Evolutionary conservation across 106 monocot species (phyloP).

Genomic region (Apostasia shenzhenica): DNA sequence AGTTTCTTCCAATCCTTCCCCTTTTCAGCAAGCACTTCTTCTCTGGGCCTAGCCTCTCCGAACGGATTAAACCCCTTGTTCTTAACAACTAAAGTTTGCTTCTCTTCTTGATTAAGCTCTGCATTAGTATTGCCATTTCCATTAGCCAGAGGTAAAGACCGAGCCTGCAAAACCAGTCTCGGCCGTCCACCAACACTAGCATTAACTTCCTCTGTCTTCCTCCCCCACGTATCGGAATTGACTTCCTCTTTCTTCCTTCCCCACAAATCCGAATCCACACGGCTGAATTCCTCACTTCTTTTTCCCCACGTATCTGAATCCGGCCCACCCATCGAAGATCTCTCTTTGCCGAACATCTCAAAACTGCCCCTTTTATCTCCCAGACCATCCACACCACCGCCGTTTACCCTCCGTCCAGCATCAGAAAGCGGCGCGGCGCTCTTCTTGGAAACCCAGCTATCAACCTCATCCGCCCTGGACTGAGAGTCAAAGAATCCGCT

Average conservation of each 20-base stretch:
- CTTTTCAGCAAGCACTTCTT: slow-evolving; percentile 82
- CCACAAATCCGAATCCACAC: background rate
- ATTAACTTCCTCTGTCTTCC: slow-evolving; percentile 33
- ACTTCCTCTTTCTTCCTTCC: slow-evolving; percentile 24
- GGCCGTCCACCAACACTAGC: slow-evolving; percentile 39
- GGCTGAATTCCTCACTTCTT: slow-evolving; percentile 10
- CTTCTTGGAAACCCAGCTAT: slow-evolving; percentile 74
- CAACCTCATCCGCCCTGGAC: slow-evolving; percentile 62
- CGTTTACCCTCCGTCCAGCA: slow-evolving; percentile 17
- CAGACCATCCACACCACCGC: slow-evolving; percentile 27
- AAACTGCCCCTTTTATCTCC: slow-evolving; percentile 46
- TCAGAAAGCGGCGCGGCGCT: slow-evolving; percentile 10
- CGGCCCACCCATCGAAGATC: slow-evolving; percentile 15
- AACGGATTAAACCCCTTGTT: slow-evolving; percentile 57
- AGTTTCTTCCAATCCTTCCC: slow-evolving; percentile 90
- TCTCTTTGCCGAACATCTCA: slow-evolving; percentile 35
- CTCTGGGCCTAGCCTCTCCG: slow-evolving; percentile 74
- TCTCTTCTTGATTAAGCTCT: slow-evolving; percentile 1
- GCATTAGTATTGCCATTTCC: slow-evolving; percentile 11
- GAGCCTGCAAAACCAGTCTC: slow-evolving; percentile 68
- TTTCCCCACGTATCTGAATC: slow-evolving; percentile 51
- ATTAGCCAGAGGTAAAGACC: slow-evolving; percentile 44
- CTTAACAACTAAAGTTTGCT: slow-evolving; percentile 2
- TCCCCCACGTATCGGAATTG: slow-evolving; percentile 29
- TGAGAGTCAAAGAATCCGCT: slow-evolving; percentile 45